These are phyloP conservation scores for Eucalyptus regnans DNA, from an alignment of 345 rosid genomes.

Conservation along the genomic window DNA sequence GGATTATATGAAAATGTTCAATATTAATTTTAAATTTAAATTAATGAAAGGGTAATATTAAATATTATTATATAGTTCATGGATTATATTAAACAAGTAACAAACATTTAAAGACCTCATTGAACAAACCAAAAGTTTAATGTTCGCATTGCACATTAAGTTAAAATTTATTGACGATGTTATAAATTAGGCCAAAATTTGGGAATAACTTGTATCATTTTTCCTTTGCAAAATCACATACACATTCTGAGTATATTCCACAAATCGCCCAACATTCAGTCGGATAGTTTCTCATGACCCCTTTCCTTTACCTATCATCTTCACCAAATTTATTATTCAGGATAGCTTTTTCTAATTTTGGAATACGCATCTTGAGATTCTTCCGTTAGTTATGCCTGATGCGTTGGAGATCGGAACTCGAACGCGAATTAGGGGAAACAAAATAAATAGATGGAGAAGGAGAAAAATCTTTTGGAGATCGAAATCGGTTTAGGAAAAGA, in stretches of 20 bases:
- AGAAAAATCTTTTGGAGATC: background rate
- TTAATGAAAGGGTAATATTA: rapidly evolving
- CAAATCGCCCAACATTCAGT: background rate
- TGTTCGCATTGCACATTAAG: rapidly evolving
- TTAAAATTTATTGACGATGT: background rate
- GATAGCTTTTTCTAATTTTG: background rate
- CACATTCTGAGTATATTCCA: background rate
- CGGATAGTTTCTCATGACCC: background rate
- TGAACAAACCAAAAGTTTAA: background rate
- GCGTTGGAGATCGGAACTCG: background rate
- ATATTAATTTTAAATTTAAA: too few relatives aligned
- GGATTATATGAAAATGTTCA: rapidly evolving
- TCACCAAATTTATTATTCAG: background rate
- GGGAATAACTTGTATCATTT: background rate
- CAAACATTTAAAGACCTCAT: background rate
- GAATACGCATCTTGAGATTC: background rate
- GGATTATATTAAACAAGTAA: background rate
- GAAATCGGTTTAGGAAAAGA: rapidly evolving
- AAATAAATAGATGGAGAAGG: background rate
- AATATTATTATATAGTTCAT: background rate
- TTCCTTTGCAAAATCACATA: background rate
- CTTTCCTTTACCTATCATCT: background rate
- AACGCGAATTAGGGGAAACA: background rate
- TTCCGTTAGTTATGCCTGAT: background rate
- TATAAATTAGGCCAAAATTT: too few relatives aligned